Evolutionary conservation across 257 asterid species (phyloP).

Genomic region (Nicotiana tabacum): DNA sequence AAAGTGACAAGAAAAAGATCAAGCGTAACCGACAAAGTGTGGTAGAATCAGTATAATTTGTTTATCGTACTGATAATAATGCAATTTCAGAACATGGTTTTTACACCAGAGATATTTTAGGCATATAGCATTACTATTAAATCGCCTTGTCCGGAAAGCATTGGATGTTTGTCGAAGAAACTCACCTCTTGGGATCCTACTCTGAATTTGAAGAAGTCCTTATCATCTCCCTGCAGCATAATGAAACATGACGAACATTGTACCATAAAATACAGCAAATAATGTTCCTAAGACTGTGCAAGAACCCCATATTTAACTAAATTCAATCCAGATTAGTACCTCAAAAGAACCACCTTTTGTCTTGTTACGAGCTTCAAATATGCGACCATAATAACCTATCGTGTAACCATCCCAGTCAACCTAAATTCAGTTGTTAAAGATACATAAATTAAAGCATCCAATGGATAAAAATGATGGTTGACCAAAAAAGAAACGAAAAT

Average conservation of each 20-base stretch:
- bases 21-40: neutral
- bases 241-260: constrained; percentile 18
- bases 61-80: neutral
- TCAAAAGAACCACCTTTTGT: constrained; percentile 94
- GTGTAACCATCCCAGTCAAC: constrained; percentile 99
- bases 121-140: neutral
- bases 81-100: neutral
- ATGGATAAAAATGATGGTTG: neutral
- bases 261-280: neutral
- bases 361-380: constrained; percentile 98
- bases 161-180: neutral
- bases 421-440: constrained; percentile 34
- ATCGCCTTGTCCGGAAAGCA: neutral
- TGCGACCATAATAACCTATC: constrained; percentile 95
- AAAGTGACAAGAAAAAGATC: constrained; percentile 4
- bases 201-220: constrained; percentile 86
- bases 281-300: neutral
- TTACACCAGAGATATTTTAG: neutral
- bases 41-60: neutral
- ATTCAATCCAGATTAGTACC: constrained; percentile 38
- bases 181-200: constrained; percentile 80
- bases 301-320: neutral
- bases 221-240: constrained; percentile 75
- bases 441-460: neutral
- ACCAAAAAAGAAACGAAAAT: neutral